phyloP scores from a whole-genome alignment of 805 yeast genomes.

The Candida ortonii region DNA sequence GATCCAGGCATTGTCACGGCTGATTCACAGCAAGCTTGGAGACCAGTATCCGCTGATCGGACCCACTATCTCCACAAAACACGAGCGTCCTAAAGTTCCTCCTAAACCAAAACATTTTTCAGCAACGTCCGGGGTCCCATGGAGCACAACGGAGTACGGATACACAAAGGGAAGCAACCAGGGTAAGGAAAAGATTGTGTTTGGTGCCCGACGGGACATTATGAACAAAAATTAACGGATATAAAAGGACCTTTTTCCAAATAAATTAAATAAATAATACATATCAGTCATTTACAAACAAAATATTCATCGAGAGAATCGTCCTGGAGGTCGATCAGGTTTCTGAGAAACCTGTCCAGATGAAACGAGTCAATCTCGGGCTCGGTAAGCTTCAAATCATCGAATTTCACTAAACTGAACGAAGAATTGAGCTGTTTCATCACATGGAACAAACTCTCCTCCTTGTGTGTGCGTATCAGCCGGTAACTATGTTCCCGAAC shows the following conservation, averaged over 20 bases:
- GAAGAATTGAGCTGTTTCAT: conserved; percentile 43
- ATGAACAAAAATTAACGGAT: conserved; percentile 18
- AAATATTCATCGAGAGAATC: conserved; percentile 5
- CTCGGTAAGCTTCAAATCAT: conserved; percentile 16
- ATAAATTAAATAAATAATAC: not conserved
- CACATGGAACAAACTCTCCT: conserved; percentile 52
- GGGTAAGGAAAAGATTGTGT: conserved; percentile 49
- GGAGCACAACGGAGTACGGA: conserved; percentile 63
- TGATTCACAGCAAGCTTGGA: conserved; percentile 53
- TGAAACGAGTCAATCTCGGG: conserved; percentile 22
- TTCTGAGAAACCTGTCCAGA: conserved; percentile 25
- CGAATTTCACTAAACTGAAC: conserved; percentile 24
- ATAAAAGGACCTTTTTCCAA: conserved; percentile 1
- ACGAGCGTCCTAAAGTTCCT: conserved; percentile 50
- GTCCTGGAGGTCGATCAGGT: conserved; percentile 20
- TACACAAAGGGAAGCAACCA: conserved; percentile 58
- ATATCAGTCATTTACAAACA: not conserved
- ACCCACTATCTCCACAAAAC: conserved; percentile 50
- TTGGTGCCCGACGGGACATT: conserved; percentile 51
- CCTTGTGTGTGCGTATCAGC: conserved; percentile 45
- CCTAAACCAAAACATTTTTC: conserved; percentile 50
- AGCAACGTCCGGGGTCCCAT: conserved; percentile 34
- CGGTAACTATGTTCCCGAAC: conserved; percentile 27
- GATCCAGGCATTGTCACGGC: conserved; percentile 68
- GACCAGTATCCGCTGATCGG: conserved; percentile 53